These are phyloP conservation scores for Raphidocelis subcapitata DNA, from an alignment of 139 green algal genomes.

Conservation along the genomic window DNA sequence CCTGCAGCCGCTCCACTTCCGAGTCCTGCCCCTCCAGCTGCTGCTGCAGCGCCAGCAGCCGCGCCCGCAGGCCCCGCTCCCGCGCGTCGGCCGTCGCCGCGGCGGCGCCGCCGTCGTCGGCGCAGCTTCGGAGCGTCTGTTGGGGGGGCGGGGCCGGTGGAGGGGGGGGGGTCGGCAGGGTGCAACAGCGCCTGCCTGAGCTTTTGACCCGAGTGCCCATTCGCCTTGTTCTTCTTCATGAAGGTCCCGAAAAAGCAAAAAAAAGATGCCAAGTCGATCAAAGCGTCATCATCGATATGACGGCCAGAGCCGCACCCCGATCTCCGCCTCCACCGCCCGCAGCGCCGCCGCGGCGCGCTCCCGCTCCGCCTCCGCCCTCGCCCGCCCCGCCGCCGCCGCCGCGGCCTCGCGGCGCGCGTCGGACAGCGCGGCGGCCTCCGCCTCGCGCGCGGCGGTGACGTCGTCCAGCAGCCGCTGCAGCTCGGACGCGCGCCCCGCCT, in stretches of 20 bases:
- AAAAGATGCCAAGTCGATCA: too few relatives aligned
- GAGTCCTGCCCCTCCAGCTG: conserved; percentile 13
- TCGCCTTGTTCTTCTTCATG: too few relatives aligned
- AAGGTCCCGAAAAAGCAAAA: too few relatives aligned
- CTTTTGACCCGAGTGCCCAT: too few relatives aligned
- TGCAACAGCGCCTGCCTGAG: too few relatives aligned
- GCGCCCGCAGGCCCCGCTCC: conserved; percentile 4
- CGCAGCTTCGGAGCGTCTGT: background rate
- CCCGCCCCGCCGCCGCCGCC: conserved; percentile 1
- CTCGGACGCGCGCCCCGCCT: background rate
- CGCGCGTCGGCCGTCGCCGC: conserved; percentile 29
- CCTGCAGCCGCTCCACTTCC: conserved; percentile 26
- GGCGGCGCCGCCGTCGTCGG: conserved; percentile 9
- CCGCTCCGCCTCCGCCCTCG: conserved; percentile 21
- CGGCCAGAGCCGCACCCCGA: conserved; percentile 10
- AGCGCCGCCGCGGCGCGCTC: background rate
- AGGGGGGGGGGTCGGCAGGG: too few relatives aligned
- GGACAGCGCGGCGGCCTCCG: conserved; percentile 1
- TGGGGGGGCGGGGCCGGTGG: too few relatives aligned
- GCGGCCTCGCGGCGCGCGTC: conserved; percentile 10
- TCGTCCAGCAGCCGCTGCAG: conserved; percentile 29
- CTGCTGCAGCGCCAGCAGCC: background rate
- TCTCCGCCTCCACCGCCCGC: background rate
- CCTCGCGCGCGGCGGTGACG: conserved; percentile 13
- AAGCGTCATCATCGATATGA: too few relatives aligned